A percentile compares a stretch with the other conserved stretches of the same genome.
These are phyloP conservation scores for Candida montana DNA, from an alignment of 805 yeast species.

Conservation along the genomic window DNA sequence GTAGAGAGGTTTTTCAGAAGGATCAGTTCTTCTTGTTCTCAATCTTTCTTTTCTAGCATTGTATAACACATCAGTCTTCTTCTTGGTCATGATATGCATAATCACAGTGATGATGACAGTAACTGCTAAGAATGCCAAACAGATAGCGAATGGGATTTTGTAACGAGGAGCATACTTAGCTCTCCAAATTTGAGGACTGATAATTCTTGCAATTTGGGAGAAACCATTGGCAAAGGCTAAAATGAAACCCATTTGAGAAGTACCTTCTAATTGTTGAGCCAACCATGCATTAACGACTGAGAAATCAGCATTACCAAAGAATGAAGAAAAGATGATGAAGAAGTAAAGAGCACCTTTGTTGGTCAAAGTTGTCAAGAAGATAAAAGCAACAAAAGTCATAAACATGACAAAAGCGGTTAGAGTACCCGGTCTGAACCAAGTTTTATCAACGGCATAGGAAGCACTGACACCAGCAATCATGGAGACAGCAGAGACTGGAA, in stretches of 20 bases:
- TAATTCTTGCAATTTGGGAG: constrained; percentile 11
- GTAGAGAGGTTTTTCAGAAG: constrained; percentile 2
- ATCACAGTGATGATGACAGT: background rate
- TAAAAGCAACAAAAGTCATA: constrained; percentile 1
- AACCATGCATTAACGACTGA: constrained; percentile 11
- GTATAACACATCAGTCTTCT: background rate
- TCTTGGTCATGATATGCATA: background rate
- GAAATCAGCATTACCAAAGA: constrained; percentile 9
- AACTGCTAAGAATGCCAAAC: constrained; percentile 9
- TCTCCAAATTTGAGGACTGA: constrained; percentile 15
- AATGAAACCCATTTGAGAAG: constrained; percentile 8
- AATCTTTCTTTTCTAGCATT: constrained; percentile 3
- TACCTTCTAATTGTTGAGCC: constrained; percentile 6
- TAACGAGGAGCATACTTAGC: constrained; percentile 9
- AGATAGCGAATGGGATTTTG: constrained; percentile 8
- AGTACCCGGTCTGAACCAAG: constrained; percentile 4
- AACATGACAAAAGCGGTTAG: background rate
- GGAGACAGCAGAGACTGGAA: constrained; percentile 15
- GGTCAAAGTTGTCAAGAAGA: constrained; percentile 6
- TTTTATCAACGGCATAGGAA: constrained; percentile 14
- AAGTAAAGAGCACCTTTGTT: constrained; percentile 6
- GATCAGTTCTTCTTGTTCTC: background rate
- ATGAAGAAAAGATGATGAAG: constrained; percentile 10
- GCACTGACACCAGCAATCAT: constrained; percentile 12
- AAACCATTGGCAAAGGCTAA: constrained; percentile 8